These are phyloP conservation scores for Tubosaeta brunneosetosa DNA, from an alignment of 768 basidiomycete genomes.

Conservation along the genomic window DNA sequence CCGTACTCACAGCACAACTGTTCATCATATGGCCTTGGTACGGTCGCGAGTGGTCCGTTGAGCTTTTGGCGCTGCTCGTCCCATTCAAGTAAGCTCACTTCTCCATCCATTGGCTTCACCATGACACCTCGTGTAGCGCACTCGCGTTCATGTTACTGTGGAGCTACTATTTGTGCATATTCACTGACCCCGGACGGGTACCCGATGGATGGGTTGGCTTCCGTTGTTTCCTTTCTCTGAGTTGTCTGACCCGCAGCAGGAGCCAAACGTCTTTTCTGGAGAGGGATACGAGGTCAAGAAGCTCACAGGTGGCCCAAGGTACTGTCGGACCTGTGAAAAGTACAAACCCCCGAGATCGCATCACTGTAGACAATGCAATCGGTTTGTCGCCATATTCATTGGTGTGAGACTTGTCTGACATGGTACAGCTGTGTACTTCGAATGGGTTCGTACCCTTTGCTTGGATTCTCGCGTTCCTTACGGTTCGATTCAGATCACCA, in stretches of 20 bases:
- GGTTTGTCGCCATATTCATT: constrained; percentile 40
- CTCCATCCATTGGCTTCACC: constrained; percentile 2
- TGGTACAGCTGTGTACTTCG: constrained; percentile 69
- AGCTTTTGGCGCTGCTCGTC: constrained; percentile 68
- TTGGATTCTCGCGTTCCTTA: constrained; percentile 3
- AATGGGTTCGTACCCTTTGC: constrained; percentile 59
- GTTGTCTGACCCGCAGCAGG: constrained; percentile 31
- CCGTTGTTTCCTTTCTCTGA: not conserved
- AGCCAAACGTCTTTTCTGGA: constrained; percentile 60
- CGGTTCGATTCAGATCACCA: constrained; percentile 61
- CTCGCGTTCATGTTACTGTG: constrained; percentile 75
- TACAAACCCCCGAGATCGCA: constrained; percentile 90
- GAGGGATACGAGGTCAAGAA: constrained; percentile 91
- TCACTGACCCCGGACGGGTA: constrained; percentile 80
- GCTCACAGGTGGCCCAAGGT: constrained; percentile 75
- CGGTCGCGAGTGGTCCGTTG: constrained; percentile 64
- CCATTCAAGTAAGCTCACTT: constrained; percentile 82
- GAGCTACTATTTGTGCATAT: constrained; percentile 85
- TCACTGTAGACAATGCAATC: constrained; percentile 86
- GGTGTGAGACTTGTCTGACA: constrained; percentile 1
- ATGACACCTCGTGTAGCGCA: constrained; percentile 40
- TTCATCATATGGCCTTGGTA: constrained; percentile 95
- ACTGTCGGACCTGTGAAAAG: constrained; percentile 78
- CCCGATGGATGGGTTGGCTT: constrained; percentile 70
- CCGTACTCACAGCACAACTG: constrained; percentile 84